Percentiles rank a stretch among this genome's conserved stretches.
Evolutionary conservation across 176 grass and related monocot species (phyloP).

Genomic region (Echinochloa phyllopogon): DNA sequence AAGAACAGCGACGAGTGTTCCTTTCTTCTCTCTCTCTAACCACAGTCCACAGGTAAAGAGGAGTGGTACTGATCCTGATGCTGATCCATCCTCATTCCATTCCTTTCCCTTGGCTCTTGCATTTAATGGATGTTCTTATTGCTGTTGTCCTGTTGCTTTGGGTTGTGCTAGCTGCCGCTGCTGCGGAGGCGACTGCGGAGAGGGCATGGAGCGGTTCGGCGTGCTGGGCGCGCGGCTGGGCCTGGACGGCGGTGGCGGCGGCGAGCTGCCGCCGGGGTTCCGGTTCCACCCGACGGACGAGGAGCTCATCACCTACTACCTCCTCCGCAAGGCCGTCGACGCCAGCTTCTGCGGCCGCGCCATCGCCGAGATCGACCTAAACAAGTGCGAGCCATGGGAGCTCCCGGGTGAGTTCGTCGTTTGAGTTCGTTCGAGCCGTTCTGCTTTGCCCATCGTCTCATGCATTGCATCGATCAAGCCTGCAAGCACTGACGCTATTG

Average conservation of each 20-base stretch:
- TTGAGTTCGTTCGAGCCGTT: too few relatives aligned
- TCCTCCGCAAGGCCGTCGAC: slow-evolving; percentile 81
- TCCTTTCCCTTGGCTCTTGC: slow-evolving; percentile 20
- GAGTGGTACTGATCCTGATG: background rate
- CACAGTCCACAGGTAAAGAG: slow-evolving; percentile 9
- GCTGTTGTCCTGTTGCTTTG: background rate
- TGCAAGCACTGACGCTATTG: background rate
- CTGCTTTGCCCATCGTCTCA: background rate
- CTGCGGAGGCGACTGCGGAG: background rate
- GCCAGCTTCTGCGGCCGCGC: slow-evolving; percentile 74
- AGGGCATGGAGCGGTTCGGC: slow-evolving; percentile 46
- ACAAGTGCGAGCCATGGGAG: slow-evolving; percentile 96
- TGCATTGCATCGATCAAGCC: background rate
- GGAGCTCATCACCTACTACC: slow-evolving; percentile 93
- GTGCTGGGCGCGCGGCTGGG: slow-evolving; percentile 33
- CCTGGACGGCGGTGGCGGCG: slow-evolving; percentile 24
- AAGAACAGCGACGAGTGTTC: background rate
- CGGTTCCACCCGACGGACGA: slow-evolving; percentile 98
- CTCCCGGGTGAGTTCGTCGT: slow-evolving; percentile 56
- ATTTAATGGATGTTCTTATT: slow-evolving; percentile 17
- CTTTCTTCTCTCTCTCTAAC: background rate
- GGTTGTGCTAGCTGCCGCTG: background rate
- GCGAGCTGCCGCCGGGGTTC: slow-evolving; percentile 84
- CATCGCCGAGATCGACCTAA: slow-evolving; percentile 88
- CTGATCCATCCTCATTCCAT: slow-evolving; percentile 49